A percentile compares a stretch with the other conserved stretches of the same genome.
Conservation (phyloP, 2,329 filamentous ascomycete genomes). For the Aspergillus pseudotamarii region DNA sequence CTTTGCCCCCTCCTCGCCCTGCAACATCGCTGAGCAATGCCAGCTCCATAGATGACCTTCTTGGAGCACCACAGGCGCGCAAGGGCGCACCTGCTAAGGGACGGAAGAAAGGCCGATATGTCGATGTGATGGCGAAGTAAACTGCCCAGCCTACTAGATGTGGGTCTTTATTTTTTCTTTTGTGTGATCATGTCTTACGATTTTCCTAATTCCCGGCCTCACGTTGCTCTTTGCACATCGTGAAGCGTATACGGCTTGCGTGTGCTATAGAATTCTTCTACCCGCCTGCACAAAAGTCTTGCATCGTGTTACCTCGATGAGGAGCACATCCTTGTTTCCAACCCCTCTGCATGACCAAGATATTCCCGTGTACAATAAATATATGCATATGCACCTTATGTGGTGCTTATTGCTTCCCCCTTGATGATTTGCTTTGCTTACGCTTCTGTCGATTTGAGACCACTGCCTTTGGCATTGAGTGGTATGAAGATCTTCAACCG, state of each 20-base stretch:
- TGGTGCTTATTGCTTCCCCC: slow-evolving; percentile 1
- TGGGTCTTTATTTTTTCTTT: slow-evolving; percentile 24
- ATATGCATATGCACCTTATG: slow-evolving; percentile 13
- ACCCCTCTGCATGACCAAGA: slow-evolving; percentile 11
- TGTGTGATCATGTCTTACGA: slow-evolving; percentile 16
- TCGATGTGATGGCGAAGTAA: slow-evolving; percentile 88
- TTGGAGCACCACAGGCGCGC: slow-evolving; percentile 72
- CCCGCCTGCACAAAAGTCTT: slow-evolving; percentile 13
- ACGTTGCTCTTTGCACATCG: slow-evolving; percentile 8
- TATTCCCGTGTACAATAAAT: slow-evolving; percentile 13
- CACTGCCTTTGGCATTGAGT: not conserved
- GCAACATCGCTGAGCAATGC: slow-evolving; percentile 83
- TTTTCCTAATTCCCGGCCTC: slow-evolving; percentile 4
- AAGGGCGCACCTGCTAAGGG: slow-evolving; percentile 68
- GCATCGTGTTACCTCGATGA: slow-evolving; percentile 13
- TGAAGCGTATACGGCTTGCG: slow-evolving; percentile 14
- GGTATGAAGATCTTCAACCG: not conserved
- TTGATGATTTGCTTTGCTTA: slow-evolving; percentile 10
- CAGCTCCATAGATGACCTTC: slow-evolving; percentile 91
- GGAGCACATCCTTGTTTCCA: slow-evolving; percentile 7
- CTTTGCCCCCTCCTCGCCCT: slow-evolving; percentile 64
- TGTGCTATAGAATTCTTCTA: slow-evolving; percentile 9
- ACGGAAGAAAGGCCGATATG: slow-evolving; percentile 83
- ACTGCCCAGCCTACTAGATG: not conserved
- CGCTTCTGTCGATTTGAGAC: slow-evolving; percentile 10